These are phyloP conservation scores for Leucoagaricus sp. DNA, from an alignment of 1,284 basidiomycete species.

Conservation along the genomic window DNA sequence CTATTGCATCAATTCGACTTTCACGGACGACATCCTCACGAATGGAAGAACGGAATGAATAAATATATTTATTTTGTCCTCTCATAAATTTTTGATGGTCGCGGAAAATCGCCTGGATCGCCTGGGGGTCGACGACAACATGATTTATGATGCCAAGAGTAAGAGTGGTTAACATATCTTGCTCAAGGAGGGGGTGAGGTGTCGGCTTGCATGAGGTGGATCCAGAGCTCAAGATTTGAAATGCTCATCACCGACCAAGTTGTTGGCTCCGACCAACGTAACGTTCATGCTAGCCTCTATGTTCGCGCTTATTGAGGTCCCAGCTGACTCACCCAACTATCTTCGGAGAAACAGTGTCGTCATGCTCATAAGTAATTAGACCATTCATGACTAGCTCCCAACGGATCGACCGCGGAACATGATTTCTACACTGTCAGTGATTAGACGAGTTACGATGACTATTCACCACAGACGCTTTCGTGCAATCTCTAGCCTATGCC, in stretches of 20 bases:
- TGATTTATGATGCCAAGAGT: slow-evolving; percentile 1
- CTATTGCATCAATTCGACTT: slow-evolving; percentile 6
- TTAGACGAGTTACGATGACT: not conserved
- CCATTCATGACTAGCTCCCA: slow-evolving; percentile 2
- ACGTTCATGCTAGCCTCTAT: not conserved
- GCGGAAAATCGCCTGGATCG: not conserved
- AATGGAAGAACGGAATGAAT: slow-evolving; percentile 10
- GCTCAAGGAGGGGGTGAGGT: too few relatives aligned
- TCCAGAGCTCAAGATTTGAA: not conserved
- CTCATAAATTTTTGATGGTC: not conserved
- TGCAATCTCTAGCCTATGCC: not conserved
- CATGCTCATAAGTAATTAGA: slow-evolving; percentile 2
- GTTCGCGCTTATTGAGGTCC: not conserved
- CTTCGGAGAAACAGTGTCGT: not conserved
- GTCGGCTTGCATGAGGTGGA: not conserved
- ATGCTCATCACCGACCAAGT: not conserved
- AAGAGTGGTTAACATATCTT: too few relatives aligned
- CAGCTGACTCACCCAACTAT: not conserved
- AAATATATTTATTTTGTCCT: slow-evolving; percentile 7
- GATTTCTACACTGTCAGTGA: not conserved
- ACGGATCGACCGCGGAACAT: not conserved
- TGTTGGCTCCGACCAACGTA: not conserved
- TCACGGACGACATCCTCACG: not conserved
- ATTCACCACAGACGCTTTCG: not conserved
- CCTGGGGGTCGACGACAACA: not conserved